Evolutionary conservation across 371 early-diverging fungal genomes (phyloP), one percentile per base, ranked within the genome.

Genomic region (Batkoa obscura): DNA sequence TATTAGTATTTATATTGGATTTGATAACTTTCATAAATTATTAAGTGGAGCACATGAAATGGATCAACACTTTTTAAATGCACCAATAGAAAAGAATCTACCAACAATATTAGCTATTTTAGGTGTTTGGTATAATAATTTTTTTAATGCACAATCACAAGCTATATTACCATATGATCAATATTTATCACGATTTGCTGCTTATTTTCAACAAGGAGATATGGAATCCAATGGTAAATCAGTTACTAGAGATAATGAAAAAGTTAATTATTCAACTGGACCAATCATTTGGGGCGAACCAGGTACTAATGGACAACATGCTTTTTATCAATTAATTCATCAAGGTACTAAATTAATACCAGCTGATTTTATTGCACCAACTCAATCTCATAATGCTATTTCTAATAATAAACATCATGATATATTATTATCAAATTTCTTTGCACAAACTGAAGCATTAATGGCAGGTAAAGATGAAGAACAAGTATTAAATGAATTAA

Each of bases 221-320:
- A 99, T 99, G 99, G 99, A 99, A 71, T 94, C 94, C 47, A 99
- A 99, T 68, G 99, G 99, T 65, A 99, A 99, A 72, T 86, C 84
- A 59, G 77, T 84, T 50, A 85, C 86, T 58, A 84, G 90, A 41
- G 74, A 80, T 56, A 86, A 88, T 58, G 73, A 74, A 48, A 70
- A 68, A 36, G 84, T 92, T 36, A 66, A 81, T 53, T 86, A 86
- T 64, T 74, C 80, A 55, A 94, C 98, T 23, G 96, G 95, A 36
- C 94, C 96, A 39, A 91, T 98, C 70, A 89, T 99, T 62, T 98
- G 98, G 92, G 99, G 99, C 64, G 98, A 98, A 64, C 87, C 94
- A 31, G 99, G 99, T 43, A 99, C 99, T 63, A 94, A 98, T 71
- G 93, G 92, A 53, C 99, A 99, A 71, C 99, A 99, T 63, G 98